These are phyloP conservation scores for Balamuthia mandrillaris DNA, from an alignment of 208 protist genomes.

Conservation along the genomic window DNA sequence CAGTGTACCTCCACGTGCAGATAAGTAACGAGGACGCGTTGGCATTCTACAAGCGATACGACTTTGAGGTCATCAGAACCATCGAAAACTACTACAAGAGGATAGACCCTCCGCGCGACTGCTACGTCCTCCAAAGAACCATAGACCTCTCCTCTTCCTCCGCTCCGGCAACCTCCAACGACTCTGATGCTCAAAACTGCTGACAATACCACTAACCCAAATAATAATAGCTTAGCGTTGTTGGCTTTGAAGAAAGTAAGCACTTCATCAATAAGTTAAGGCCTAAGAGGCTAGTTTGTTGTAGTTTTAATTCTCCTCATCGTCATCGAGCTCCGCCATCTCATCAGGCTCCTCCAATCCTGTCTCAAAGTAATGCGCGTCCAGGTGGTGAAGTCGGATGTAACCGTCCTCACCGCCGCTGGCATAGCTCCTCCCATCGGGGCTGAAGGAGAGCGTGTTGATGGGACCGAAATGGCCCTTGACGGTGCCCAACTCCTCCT, in stretches of 20 bases:
- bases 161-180: no score
- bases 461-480: constrained; percentile 98
- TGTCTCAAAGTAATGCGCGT: constrained; percentile 81
- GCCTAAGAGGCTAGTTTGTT: no score
- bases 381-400: constrained; percentile 91
- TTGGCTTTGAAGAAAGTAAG: no score
- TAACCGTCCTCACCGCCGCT: constrained; percentile 91
- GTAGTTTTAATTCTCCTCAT: no score
- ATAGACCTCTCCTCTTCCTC: no score
- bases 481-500: constrained; percentile 90
- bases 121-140: constrained; percentile 34
- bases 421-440: constrained; percentile 87
- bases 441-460: constrained; percentile 90
- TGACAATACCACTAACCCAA: no score
- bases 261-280: no score
- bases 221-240: no score
- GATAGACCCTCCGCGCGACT: constrained; percentile 32
- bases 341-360: neutral
- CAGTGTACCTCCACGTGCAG: constrained; percentile 47
- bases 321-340: neutral
- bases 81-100: constrained; percentile 47
- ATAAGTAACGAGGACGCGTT: constrained; percentile 44
- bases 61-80: constrained; percentile 34
- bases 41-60: constrained; percentile 49
- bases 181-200: no score